Evolutionary conservation across 2,329 filamentous ascomycete species (phyloP).

Genomic region (Calonectria ilicicola): DNA sequence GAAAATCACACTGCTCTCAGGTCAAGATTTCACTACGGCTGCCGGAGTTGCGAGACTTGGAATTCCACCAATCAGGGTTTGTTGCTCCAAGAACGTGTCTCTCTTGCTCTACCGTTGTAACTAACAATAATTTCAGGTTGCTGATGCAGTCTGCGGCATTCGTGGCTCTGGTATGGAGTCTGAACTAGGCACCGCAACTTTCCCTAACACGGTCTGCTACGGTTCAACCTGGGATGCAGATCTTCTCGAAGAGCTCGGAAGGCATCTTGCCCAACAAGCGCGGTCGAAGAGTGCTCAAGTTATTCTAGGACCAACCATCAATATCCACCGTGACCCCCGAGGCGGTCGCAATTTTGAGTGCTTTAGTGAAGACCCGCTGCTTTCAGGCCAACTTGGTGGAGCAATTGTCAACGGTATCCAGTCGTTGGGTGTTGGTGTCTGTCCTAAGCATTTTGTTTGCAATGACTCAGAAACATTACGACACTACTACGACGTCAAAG

Average conservation of each 20-base stretch:
- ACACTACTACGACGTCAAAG: constrained; percentile 25
- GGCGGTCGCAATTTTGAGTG: constrained; percentile 32
- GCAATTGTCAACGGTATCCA: constrained; percentile 30
- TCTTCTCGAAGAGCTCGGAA: constrained; percentile 14
- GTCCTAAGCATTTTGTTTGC: constrained; percentile 31
- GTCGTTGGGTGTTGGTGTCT: constrained; percentile 13
- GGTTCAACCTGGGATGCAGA: constrained; percentile 24
- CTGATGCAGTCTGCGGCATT: neutral
- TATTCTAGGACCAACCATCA: constrained; percentile 27
- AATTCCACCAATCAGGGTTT: neutral
- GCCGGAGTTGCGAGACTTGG: neutral
- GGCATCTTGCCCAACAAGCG: constrained; percentile 22
- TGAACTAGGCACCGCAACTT: neutral
- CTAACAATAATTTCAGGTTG: neutral
- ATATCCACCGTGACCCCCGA: constrained; percentile 31
- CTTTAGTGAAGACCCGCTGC: constrained; percentile 31
- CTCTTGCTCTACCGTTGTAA: neutral
- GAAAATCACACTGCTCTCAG: constrained; percentile 4
- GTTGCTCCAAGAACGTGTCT: neutral
- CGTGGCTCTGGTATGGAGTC: neutral
- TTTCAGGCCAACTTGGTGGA: constrained; percentile 26
- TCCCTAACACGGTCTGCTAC: neutral
- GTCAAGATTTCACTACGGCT: neutral
- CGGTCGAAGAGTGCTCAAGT: constrained; percentile 20
- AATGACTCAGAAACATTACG: constrained; percentile 29